phyloP scores from a whole-genome alignment of 129 eudicot genomes.

The Centaurea solstitialis region DNA sequence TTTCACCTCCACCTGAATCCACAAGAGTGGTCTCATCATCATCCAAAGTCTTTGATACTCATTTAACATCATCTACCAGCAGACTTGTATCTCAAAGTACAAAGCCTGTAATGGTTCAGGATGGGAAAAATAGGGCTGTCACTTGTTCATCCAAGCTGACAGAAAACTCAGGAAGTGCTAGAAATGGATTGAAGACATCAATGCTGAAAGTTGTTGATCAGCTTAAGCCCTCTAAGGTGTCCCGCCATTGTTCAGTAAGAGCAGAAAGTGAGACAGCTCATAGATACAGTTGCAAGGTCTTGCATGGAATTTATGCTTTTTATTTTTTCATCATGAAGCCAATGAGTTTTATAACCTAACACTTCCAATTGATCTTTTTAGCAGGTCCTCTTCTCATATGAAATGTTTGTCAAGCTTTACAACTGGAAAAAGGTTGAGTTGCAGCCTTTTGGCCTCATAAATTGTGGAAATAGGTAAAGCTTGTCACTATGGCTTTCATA shows the following conservation, averaged over 20 bases:
- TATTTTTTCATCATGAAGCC: neutral
- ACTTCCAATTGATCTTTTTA: slow-evolving; percentile 1
- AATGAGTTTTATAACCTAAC: neutral
- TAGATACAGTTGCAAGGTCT: slow-evolving; percentile 54
- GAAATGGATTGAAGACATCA: slow-evolving; percentile 49
- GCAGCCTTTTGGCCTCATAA: slow-evolving; percentile 76
- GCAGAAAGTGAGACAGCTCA: slow-evolving; percentile 40
- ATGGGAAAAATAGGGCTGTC: slow-evolving; percentile 24
- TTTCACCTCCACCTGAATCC: slow-evolving; percentile 26
- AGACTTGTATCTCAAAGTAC: slow-evolving; percentile 30
- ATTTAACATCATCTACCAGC: slow-evolving; percentile 28
- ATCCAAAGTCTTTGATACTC: slow-evolving; percentile 26
- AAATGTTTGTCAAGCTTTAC: slow-evolving; percentile 79
- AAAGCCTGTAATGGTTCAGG: slow-evolving; percentile 38
- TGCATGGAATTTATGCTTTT: slow-evolving; percentile 3
- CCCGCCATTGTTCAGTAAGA: slow-evolving; percentile 38
- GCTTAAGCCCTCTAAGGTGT: slow-evolving; percentile 48
- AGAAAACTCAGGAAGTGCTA: slow-evolving; percentile 24
- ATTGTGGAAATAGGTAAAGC: slow-evolving; percentile 89
- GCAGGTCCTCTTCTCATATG: slow-evolving; percentile 78
- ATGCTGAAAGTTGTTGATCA: slow-evolving; percentile 66
- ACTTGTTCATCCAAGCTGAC: slow-evolving; percentile 28
- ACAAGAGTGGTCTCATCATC: slow-evolving; percentile 19
- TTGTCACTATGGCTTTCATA: neutral
- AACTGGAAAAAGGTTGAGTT: slow-evolving; percentile 69